Base-by-base conservation (phyloP, 176 grass and related monocot genomes). In the Thalia dealbata region DNA sequence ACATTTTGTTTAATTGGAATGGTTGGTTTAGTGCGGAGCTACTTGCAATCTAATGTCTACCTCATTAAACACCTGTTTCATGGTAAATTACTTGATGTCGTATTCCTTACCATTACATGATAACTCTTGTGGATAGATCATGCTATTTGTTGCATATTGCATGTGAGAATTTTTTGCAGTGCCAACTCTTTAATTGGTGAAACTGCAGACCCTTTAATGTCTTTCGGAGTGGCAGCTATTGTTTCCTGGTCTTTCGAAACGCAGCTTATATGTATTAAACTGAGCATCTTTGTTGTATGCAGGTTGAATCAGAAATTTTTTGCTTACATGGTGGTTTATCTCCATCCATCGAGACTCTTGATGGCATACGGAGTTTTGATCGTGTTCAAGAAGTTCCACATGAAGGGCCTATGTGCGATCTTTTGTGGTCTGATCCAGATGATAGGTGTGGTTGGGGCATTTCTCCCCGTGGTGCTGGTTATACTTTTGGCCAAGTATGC, bases 361-460 rank as follows among this genome's bases (percentile, higher is more conserved):
- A 72, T 54, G 16, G 70, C 48, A 72, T 72, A n/a, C 13, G 70
- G 50, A 72, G 14, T 48, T 72, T 54, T 72, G 70, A 72, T 72
- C 70, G 70, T 16, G 70, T 72, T 54, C 70, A 72, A 72, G 69
- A 72, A 52, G 69, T 72, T 54, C 69, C 69, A 19, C 69, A 72
- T 32, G 69, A 72, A 24, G 69, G 69, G 23, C 69, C 69, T 9
- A 72, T 72, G 69, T 72, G 69, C 28, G 69, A 72, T 28, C 50
- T 72, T 52, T 28, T 72, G 44, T 72, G 69, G 69, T 72, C 69
- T 72, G 69, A 72, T 52, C 69, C 69, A 16, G 69, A 72, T 52
- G 69, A 72, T 72, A 72, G 69, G 52, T 72, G 69, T 52, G 69
- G 69, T 21, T 72, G 69, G 69, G 69, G 69, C 10, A 72, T 72